phyloP scores from a whole-genome alignment of 495 filamentous ascomycete genomes.

The Podospora conica region DNA sequence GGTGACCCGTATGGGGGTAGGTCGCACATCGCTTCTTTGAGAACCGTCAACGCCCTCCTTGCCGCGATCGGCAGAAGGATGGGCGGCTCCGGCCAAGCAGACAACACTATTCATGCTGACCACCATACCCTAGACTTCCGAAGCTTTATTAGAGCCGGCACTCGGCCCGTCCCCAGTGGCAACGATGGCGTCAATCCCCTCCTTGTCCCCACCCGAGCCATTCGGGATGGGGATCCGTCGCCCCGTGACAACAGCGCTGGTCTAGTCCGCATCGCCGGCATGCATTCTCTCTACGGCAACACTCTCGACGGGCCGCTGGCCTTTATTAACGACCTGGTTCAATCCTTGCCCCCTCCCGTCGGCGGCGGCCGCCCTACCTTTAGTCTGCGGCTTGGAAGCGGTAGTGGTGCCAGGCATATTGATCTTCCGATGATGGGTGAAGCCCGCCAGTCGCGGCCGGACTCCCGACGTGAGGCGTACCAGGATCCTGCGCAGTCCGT shows the following conservation, averaged over 20 bases:
- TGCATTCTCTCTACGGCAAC: constrained; percentile 1
- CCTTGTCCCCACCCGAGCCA: constrained; percentile 40
- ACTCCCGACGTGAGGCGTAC: constrained; percentile 38
- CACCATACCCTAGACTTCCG: constrained; percentile 31
- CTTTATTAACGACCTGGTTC: constrained; percentile 38
- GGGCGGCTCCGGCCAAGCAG: neutral
- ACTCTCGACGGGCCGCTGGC: constrained; percentile 33
- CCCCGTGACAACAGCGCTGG: constrained; percentile 27
- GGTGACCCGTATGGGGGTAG: constrained; percentile 43
- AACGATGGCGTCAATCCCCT: constrained; percentile 82
- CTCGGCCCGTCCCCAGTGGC: constrained; percentile 16
- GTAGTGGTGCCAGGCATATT: constrained; percentile 31
- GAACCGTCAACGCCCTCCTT: neutral
- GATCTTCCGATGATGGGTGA: constrained; percentile 24
- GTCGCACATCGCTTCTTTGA: constrained; percentile 13
- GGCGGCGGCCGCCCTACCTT: constrained; percentile 35
- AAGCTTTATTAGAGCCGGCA: constrained; percentile 26
- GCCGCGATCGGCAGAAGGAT: neutral
- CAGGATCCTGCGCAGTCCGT: constrained; percentile 53
- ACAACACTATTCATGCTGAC: neutral
- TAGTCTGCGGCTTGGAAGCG: constrained; percentile 37
- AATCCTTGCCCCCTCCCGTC: constrained; percentile 17
- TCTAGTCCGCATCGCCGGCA: constrained; percentile 32
- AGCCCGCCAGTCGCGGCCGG: constrained; percentile 32
- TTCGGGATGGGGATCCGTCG: constrained; percentile 29